phyloP scores from a whole-genome alignment of 768 basidiomycete genomes.

The Collybia nuda region DNA sequence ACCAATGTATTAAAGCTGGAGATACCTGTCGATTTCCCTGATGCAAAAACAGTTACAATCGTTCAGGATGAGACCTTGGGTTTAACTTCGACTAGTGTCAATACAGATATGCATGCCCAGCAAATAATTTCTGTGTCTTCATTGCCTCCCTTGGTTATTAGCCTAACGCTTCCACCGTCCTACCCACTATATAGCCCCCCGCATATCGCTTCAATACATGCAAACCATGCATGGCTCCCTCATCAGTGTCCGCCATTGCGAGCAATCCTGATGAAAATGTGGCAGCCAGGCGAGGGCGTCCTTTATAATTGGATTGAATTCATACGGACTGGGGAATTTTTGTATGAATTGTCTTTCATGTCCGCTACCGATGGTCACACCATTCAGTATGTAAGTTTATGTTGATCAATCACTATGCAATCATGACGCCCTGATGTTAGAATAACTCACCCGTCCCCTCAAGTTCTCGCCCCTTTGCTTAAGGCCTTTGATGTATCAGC shows the following conservation, averaged over 20 bases:
- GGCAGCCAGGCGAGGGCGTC: slow-evolving; percentile 59
- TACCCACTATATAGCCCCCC: slow-evolving; percentile 63
- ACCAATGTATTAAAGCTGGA: slow-evolving; percentile 53
- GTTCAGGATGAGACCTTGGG: slow-evolving; percentile 5
- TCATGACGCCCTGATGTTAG: slow-evolving; percentile 25
- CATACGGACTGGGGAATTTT: slow-evolving; percentile 66
- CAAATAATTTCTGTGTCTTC: slow-evolving; percentile 39
- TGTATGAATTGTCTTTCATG: slow-evolving; percentile 42
- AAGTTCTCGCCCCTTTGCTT: slow-evolving; percentile 47
- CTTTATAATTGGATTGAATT: slow-evolving; percentile 75
- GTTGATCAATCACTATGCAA: not conserved
- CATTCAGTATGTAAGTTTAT: slow-evolving; percentile 35
- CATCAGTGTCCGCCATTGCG: slow-evolving; percentile 32
- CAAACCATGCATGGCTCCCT: slow-evolving; percentile 61
- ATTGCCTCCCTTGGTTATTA: slow-evolving; percentile 65
- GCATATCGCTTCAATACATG: slow-evolving; percentile 50
- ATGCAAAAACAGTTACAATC: slow-evolving; percentile 38
- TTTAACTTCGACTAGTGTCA: not conserved
- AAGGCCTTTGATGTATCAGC: slow-evolving; percentile 45
- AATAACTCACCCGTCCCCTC: slow-evolving; percentile 58
- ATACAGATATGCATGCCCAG: slow-evolving; percentile 3
- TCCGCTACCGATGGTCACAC: slow-evolving; percentile 24
- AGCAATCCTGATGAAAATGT: slow-evolving; percentile 47
- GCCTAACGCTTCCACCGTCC: slow-evolving; percentile 46
- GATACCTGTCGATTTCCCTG: slow-evolving; percentile 61